phyloP scores from a whole-genome alignment of 257 asterid genomes.

The Buddleja alternifolia region DNA sequence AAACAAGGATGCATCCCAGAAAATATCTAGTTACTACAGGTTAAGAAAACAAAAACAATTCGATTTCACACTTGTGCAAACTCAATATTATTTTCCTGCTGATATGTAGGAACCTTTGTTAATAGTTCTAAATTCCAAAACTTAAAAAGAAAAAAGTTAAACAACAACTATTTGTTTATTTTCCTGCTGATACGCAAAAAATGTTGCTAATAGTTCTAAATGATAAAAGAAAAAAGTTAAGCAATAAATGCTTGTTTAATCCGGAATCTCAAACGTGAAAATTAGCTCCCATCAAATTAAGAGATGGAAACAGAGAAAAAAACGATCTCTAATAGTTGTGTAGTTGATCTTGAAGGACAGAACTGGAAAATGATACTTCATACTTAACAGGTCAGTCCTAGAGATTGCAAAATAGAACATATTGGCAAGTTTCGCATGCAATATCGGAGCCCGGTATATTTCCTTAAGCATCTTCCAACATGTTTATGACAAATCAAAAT shows the following conservation, averaged over 20 bases:
- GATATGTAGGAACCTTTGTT: neutral
- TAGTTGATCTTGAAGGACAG: slow-evolving; percentile 3
- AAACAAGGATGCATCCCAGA: neutral
- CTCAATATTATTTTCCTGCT: slow-evolving; percentile 5
- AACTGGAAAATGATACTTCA: neutral
- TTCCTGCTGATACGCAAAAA: neutral
- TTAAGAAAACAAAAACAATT: neutral
- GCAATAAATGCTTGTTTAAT: neutral
- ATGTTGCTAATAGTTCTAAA: neutral
- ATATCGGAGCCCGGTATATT: neutral
- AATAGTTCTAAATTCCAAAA: no score
- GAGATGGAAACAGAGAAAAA: neutral
- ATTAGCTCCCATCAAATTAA: neutral
- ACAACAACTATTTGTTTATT: no score
- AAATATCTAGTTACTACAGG: neutral
- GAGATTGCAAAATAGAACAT: slow-evolving; percentile 1
- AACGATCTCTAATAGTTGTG: neutral
- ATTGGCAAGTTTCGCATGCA: slow-evolving; percentile 15
- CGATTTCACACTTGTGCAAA: neutral
- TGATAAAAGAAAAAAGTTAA: neutral
- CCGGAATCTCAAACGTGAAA: neutral
- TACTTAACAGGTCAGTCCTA: slow-evolving; percentile 1
- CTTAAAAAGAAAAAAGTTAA: no score
- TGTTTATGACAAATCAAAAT: slow-evolving; percentile 12
- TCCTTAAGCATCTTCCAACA: slow-evolving; percentile 7